phyloP scores from a whole-genome alignment of 2,329 filamentous ascomycete genomes.

The Pseudocercospora fuligena region DNA sequence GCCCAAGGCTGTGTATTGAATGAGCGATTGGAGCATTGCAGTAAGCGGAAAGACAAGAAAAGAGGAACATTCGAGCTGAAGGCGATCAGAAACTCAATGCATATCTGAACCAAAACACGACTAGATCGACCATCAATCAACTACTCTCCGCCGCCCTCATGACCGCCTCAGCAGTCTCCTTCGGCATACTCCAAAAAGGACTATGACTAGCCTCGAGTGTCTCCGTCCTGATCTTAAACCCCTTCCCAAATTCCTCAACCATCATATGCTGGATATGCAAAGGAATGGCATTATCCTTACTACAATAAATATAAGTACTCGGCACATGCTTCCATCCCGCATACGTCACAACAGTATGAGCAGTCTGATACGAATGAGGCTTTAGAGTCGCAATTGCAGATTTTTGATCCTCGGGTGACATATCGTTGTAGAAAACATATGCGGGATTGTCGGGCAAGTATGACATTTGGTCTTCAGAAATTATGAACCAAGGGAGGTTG shows the following conservation, averaged over 20 bases:
- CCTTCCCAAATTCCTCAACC: slow-evolving; percentile 33
- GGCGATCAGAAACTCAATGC: no score
- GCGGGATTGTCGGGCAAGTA: slow-evolving; percentile 12
- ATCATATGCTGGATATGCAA: slow-evolving; percentile 45
- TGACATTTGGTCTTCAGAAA: slow-evolving; percentile 19
- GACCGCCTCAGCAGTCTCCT: slow-evolving; percentile 32
- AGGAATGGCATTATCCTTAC: slow-evolving; percentile 47
- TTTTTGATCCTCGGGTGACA: slow-evolving; percentile 15
- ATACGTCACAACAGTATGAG: slow-evolving; percentile 29
- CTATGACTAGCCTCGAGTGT: slow-evolving; percentile 34
- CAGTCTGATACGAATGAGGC: slow-evolving; percentile 18
- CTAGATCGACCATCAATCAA: not conserved
- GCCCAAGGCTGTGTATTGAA: no score
- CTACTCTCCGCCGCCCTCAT: slow-evolving; percentile 25
- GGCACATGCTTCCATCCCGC: slow-evolving; percentile 49
- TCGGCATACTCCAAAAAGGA: slow-evolving; percentile 35
- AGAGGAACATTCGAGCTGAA: no score
- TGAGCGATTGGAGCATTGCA: no score
- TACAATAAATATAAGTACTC: slow-evolving; percentile 48
- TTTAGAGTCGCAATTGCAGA: slow-evolving; percentile 14
- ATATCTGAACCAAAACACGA: not conserved
- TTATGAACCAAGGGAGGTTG: slow-evolving; percentile 19
- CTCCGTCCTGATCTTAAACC: slow-evolving; percentile 27
- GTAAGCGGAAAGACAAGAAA: no score
- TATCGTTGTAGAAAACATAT: slow-evolving; percentile 29